A percentile compares a stretch with the other conserved stretches of the same genome.
Evolutionary conservation across 75 land plant species (phyloP).

Genomic region (Chamaecyparis obtusa): DNA sequence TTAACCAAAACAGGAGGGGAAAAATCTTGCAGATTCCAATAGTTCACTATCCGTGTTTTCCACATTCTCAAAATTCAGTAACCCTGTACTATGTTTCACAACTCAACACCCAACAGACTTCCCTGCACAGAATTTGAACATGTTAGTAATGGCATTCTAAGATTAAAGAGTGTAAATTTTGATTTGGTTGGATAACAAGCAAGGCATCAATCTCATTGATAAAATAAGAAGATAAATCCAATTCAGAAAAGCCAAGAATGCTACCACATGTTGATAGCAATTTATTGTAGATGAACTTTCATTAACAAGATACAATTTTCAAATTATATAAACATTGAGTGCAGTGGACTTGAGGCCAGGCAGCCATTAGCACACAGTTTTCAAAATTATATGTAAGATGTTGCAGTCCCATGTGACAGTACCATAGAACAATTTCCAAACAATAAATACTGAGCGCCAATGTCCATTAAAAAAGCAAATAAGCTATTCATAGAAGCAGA

Average conservation of each 20-base stretch:
- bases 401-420: neutral
- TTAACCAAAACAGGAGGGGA: neutral
- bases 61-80: neutral
- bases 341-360: neutral
- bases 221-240: neutral
- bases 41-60: neutral
- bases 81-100: neutral
- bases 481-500: neutral
- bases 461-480: neutral
- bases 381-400: neutral
- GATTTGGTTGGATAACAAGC: neutral
- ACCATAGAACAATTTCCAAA: neutral
- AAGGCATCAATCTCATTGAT: neutral
- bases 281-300: neutral
- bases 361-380: neutral
- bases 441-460: neutral
- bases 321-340: neutral
- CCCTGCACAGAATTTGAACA: neutral
- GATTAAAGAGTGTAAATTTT: neutral
- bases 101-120: neutral
- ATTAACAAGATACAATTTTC: neutral
- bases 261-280: neutral
- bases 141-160: neutral
- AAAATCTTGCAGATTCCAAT: neutral
- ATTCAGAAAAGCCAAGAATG: neutral